phyloP scores from a whole-genome alignment of 2,329 filamentous ascomycete genomes.

The Cladobotryum protrusum region DNA sequence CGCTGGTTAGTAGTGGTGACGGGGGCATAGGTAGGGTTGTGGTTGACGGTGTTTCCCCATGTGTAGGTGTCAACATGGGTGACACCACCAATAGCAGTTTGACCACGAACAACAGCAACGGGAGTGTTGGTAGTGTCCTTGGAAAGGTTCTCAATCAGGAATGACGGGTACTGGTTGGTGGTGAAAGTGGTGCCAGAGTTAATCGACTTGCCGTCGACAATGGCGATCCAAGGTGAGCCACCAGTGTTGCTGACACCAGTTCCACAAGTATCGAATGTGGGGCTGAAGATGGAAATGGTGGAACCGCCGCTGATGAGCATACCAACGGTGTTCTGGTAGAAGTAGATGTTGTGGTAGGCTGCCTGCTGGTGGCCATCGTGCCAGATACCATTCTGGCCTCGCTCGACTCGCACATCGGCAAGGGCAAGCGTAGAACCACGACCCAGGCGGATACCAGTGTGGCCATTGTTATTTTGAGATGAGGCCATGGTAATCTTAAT shows the following conservation, averaged over 20 bases:
- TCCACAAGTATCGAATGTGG: constrained; percentile 35
- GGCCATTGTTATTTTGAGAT: constrained; percentile 30
- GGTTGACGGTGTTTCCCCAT: constrained; percentile 36
- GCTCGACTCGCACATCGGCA: constrained; percentile 35
- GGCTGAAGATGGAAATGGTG: constrained; percentile 34
- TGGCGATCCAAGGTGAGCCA: constrained; percentile 33
- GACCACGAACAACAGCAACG: constrained; percentile 27
- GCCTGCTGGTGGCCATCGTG: constrained; percentile 39
- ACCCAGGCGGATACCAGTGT: constrained; percentile 35
- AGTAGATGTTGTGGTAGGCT: constrained; percentile 38
- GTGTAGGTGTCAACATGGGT: constrained; percentile 34
- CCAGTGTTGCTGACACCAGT: constrained; percentile 31
- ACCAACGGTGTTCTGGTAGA: constrained; percentile 35
- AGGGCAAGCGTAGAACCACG: constrained; percentile 37
- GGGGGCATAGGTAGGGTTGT: constrained; percentile 33
- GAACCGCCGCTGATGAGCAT: constrained; percentile 25
- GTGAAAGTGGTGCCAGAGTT: constrained; percentile 36
- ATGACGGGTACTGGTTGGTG: constrained; percentile 33
- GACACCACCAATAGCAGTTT: constrained; percentile 23
- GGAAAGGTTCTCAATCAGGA: constrained; percentile 37
- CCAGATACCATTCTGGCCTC: constrained; percentile 37
- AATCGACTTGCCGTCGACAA: constrained; percentile 35
- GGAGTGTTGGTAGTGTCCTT: constrained; percentile 32
- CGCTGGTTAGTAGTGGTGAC: constrained; percentile 25
- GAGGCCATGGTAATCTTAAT: constrained; percentile 36